phyloP scores from a whole-genome alignment of 1,139 yeast genomes.

The Candida tropicalis region DNA sequence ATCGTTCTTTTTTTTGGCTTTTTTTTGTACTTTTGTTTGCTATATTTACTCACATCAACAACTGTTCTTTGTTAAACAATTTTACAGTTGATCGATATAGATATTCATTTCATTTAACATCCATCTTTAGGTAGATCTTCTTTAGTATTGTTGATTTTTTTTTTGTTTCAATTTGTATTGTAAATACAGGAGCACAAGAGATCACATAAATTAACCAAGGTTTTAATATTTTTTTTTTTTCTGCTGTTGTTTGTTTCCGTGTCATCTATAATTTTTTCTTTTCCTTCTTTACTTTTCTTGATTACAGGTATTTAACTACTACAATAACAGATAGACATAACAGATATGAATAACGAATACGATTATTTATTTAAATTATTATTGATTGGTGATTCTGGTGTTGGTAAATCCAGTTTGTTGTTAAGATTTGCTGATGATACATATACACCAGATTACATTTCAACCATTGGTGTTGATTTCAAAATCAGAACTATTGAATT shows the following conservation, averaged over 20 bases:
- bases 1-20: not conserved
- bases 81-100: not conserved
- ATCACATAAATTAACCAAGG: not conserved
- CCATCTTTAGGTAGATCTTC: not conserved
- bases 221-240: not conserved
- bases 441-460: constrained; percentile 94
- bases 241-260: constrained; percentile 8
- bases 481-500: constrained; percentile 95
- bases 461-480: constrained; percentile 97
- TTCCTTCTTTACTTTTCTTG: constrained; percentile 3
- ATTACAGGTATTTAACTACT: not conserved
- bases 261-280: constrained; percentile 6
- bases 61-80: not conserved
- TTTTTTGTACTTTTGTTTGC: not conserved
- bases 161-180: not conserved
- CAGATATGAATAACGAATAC: constrained; percentile 80
- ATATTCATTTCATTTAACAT: not conserved
- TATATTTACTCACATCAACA: not conserved
- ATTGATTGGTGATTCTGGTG: constrained; percentile 97
- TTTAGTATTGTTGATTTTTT: no score
- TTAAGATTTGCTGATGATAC: constrained; percentile 97
- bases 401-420: constrained; percentile 93
- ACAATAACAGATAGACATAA: constrained; percentile 1
- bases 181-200: constrained; percentile 1
- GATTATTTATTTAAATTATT: constrained; percentile 93